Conservation (phyloP, 345 rosid species). For the Salix udensis region DNA sequence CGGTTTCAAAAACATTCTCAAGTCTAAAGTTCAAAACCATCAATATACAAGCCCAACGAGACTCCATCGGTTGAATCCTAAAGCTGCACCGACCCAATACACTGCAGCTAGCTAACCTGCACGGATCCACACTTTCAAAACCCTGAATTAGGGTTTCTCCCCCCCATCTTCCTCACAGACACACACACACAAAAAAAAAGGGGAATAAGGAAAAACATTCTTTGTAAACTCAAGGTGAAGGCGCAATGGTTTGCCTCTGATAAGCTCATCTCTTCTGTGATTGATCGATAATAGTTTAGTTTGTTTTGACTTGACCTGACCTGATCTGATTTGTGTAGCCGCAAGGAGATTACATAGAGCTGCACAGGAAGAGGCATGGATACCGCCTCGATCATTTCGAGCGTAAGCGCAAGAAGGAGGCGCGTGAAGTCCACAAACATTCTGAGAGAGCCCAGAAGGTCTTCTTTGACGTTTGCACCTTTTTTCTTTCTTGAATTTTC, state of each 20-base stretch:
- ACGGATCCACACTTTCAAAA: background rate
- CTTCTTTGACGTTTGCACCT: background rate
- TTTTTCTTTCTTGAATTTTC: too few species aligned
- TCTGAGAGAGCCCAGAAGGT: slow-evolving; percentile 70
- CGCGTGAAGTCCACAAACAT: slow-evolving; percentile 78
- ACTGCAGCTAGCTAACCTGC: background rate
- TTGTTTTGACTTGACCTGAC: background rate
- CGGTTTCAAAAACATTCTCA: too few species aligned
- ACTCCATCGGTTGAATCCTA: background rate
- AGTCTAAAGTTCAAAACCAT: background rate
- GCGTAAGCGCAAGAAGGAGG: slow-evolving; percentile 88
- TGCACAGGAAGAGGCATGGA: slow-evolving; percentile 79
- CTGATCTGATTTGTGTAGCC: slow-evolving; percentile 40
- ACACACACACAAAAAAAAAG: background rate
- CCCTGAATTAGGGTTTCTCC: slow-evolving; percentile 8
- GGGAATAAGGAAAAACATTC: background rate
- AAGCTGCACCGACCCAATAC: background rate
- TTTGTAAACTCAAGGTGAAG: background rate
- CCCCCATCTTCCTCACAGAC: too few species aligned
- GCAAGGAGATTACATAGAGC: slow-evolving; percentile 90
- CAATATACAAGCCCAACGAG: background rate
- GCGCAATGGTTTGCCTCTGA: slow-evolving; percentile 9
- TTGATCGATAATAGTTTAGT: background rate
- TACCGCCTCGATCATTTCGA: slow-evolving; percentile 73
- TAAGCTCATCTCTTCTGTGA: background rate